Evolutionary conservation across 768 basidiomycete species (phyloP), one percentile per base, ranked within the genome.

Genomic region (Russula foetens): DNA sequence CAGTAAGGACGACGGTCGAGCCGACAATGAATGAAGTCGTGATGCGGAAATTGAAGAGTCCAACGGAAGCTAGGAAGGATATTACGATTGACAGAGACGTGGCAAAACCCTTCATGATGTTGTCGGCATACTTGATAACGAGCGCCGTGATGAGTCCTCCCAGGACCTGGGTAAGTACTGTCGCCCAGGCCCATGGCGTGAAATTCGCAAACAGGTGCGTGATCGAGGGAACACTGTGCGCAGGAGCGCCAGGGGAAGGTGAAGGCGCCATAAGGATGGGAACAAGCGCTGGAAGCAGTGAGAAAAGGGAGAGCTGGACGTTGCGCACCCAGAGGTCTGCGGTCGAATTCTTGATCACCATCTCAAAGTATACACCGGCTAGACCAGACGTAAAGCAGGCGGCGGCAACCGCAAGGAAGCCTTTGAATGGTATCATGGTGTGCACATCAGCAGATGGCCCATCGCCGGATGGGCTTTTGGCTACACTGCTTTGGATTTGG

Each of bases 281-380:
- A 2, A 86, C 75, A 50, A 93, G 72, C 4, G 94, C 93, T 3
- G 96, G 96, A 24, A 96, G 79, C 45, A 98, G 79, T 51, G 92
- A 95, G 77, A 98, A 98, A 56, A 95, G 79, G 24, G 92, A 95
- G 17, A 98, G 81, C 72, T 98, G 96, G 62, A 96, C 88, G 71
- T 98, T 98, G 69, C 96, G 89, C 59, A 96, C 86, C 96, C 96
- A 98, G 12, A 98, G 79, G 74, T 97, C 92, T 4, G 86, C 81
- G 66, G 85, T 85, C 3, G 90, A 89, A 67, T 88, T 86, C 76
- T 96, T 98, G 65, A 95, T 77, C 38, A 94, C 93, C 89, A 96
- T 94, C 75, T 98, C 96, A 67, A 98, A 98, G 75, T 98, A 98
- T 28, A 98, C 95, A 7, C 95, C 95, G 0, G 95, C 95, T 47